A percentile compares a stretch with the other conserved stretches of the same genome.
Evolutionary conservation across 371 early-diverging fungal species (phyloP).

Genomic region (Phascolomyces articulosus): DNA sequence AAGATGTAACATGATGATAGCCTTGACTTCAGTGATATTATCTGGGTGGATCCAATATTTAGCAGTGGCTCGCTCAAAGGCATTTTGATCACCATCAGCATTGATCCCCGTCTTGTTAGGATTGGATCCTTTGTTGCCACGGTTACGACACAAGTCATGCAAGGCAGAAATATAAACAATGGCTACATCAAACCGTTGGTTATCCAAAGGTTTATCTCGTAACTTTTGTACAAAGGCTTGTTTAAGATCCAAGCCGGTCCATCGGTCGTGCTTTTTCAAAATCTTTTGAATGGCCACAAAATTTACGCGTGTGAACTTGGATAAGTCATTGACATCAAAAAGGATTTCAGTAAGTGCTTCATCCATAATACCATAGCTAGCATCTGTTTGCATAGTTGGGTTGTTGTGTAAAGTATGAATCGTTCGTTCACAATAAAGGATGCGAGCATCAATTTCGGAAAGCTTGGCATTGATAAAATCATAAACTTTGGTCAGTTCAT

Average conservation of each 20-base stretch:
- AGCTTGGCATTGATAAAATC: constrained; percentile 87
- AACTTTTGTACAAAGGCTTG: constrained; percentile 78
- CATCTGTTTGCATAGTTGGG: constrained; percentile 41
- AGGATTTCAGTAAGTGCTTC: constrained; percentile 82
- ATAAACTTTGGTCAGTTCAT: constrained; percentile 86
- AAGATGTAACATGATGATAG: constrained; percentile 86
- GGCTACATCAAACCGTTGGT: constrained; percentile 87
- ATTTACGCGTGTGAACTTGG: constrained; percentile 93
- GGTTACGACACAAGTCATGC: constrained; percentile 87
- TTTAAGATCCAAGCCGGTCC: constrained; percentile 40
- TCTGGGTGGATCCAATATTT: constrained; percentile 99
- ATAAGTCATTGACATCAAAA: constrained; percentile 88
- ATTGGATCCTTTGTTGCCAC: constrained; percentile 21
- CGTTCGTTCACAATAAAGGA: constrained; percentile 73
- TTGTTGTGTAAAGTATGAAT: constrained; percentile 47
- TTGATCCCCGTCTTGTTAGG: constrained; percentile 37
- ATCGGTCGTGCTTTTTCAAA: constrained; percentile 95
- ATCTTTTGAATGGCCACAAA: constrained; percentile 95
- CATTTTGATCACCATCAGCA: constrained; percentile 58
- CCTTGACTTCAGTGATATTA: constrained; percentile 92
- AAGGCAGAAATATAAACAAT: constrained; percentile 89
- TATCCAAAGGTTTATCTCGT: constrained; percentile 83
- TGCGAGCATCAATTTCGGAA: constrained; percentile 84
- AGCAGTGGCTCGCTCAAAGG: constrained; percentile 90
- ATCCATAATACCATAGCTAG: constrained; percentile 69